Conservation (phyloP, 768 basidiomycete species). For the Mrakia blollopis region DNA sequence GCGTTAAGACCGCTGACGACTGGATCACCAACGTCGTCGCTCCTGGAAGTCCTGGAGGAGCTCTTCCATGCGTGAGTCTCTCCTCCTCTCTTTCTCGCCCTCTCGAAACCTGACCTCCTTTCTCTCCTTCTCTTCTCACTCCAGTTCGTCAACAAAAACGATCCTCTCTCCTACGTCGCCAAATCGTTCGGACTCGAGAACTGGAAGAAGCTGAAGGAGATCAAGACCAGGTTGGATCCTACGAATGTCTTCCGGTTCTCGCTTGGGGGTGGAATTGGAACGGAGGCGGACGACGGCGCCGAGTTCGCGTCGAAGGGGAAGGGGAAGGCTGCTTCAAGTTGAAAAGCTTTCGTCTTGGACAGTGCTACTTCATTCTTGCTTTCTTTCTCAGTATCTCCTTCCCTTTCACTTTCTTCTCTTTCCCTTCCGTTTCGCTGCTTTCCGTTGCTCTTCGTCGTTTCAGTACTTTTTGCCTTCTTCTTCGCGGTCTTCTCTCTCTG, state of each 20-base stretch:
- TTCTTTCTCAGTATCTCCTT: too few species aligned
- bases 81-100: conserved; percentile 28
- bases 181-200: conserved; percentile 57
- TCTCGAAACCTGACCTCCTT: conserved; percentile 12
- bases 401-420: too few species aligned
- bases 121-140: background rate
- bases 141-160: conserved; percentile 41
- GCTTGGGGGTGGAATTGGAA: conserved; percentile 59
- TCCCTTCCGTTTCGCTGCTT: too few species aligned
- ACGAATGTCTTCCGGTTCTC: conserved; percentile 66
- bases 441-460: too few species aligned
- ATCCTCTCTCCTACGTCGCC: conserved; percentile 44
- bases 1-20: conserved; percentile 77
- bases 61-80: conserved; percentile 72
- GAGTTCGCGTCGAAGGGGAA: background rate
- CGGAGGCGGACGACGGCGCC: background rate
- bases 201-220: conserved; percentile 62
- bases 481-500: too few species aligned
- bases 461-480: too few species aligned
- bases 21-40: conserved; percentile 75
- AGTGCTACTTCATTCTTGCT: too few species aligned
- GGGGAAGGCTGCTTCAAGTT: background rate
- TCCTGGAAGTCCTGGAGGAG: conserved; percentile 69
- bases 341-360: background rate
- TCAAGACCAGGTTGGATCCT: conserved; percentile 76